Base-by-base conservation (phyloP, 768 basidiomycete species). In the Lactifluus echinatus region DNA sequence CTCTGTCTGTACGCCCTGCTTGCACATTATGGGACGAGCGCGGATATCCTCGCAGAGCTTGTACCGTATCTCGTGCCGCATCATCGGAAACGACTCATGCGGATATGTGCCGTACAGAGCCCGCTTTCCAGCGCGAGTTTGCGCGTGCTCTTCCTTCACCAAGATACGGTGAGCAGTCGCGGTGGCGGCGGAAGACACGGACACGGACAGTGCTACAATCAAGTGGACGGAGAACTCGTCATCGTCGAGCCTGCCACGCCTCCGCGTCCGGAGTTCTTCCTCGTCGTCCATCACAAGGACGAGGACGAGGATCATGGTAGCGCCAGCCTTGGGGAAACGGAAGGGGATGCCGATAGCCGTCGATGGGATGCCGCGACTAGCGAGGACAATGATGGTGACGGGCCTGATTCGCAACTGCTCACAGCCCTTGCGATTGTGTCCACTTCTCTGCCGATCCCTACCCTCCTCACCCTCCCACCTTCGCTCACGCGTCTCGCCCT, bases 401-500 rank as follows among this genome's bases (percentile, higher is more conserved):
- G 37, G n/a, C 48, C 42, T n/a, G 23, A 37, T 34, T 28, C 33
- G 31, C 51, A 34, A 24, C 24, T 34, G 28, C 53, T 50, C 26
- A 51, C 43, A 31, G 50, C 48, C 39, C 71, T 88, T 45, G 67
- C 79, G 10, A 69, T 87, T 14, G 62, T 87, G 34, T 79, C 77
- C 17, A 70, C 75, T 5, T 69, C 71, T 10, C 66, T 89, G 29
- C 63, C 75, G 3, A 67, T 72, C 1, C 70, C 75, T 2, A 72
- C 74, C 1, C 60, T 84, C 21, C 71, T 80, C 47, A 69, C 76
- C 34, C 71, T 87, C 37, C 86, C 86, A 1, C 79, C 78, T 11
- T 86, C 85, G 3, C 69, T 89, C 44, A 85, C 83, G 1, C 79
- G 75, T 48, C 71, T 89, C 42, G 80, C 78, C 19, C 75, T 88